Base-by-base conservation (phyloP, 176 grass and related monocot genomes). In the Zea luxurians region DNA sequence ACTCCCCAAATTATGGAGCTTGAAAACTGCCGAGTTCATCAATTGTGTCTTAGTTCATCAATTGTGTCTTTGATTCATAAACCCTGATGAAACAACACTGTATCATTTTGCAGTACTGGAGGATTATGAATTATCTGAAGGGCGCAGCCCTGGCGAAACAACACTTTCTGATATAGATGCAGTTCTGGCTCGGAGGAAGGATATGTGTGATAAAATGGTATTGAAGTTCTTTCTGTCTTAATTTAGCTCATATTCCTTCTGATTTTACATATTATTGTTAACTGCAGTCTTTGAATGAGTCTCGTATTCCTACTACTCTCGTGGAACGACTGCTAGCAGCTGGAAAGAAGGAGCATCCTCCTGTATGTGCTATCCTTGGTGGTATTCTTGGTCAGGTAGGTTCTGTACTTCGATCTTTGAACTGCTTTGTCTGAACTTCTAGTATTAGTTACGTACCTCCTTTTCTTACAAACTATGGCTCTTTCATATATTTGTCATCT, bases 361-460 rank as follows among this genome's bases (percentile, higher is more conserved):
- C 96, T 78, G 89, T 96, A 44, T 96, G 92, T 87, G 88, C 96
- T 41, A 91, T 96, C 61, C 86, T 99, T 16, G 96, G 92, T n/a
- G 96, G 96, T 80, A 93, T 99, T 83, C 88, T 99, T 78, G 96
- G 96, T 45, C 96, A 99, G 96, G 96, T 99, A 76, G 54, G 77
- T 81, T 59, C 35, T 72, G 37, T 45, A 48, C 17, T 57, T 69
- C 21, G 10, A 41, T 52, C 20, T 47, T 12, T 52, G 8, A 37
- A 54, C 5, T 34, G 7, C 36, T 11, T 5, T 2, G 8, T 62
- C 58, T 82, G 9, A 35, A 38, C n/a, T 73, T 75, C 1, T 45
- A 9, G 15, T 76, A 47, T 68, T 20, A 41, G 5, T 64, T 49
- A 10, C 53, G 20, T 52, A 42, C 46, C 37, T 37, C 2, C 40